Conservation (phyloP, 768 basidiomycete species). For the Pulveroboletus ravenelii region DNA sequence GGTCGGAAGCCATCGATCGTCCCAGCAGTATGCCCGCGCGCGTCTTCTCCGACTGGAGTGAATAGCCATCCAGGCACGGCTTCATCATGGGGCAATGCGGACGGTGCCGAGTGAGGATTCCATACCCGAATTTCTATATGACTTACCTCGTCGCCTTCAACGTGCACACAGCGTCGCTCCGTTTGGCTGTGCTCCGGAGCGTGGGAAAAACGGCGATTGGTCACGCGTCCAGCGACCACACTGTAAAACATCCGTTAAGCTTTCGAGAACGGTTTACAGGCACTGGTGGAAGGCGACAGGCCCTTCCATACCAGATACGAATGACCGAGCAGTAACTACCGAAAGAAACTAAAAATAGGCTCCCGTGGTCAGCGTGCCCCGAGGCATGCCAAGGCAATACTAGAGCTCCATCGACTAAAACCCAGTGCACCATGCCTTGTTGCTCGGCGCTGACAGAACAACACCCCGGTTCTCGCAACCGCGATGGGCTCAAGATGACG, state of each 20-base stretch:
- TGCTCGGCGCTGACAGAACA: too few species aligned
- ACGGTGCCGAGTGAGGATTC: conserved; percentile 24
- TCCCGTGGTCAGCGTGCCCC: too few species aligned
- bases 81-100: not conserved
- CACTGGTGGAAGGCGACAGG: conserved; percentile 50
- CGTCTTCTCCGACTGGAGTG: conserved; percentile 9
- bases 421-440: too few species aligned
- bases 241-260: not conserved
- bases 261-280: conserved; percentile 43
- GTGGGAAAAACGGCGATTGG: conserved; percentile 24
- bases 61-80: conserved; percentile 8
- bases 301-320: too few species aligned
- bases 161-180: conserved; percentile 21
- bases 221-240: conserved; percentile 11
- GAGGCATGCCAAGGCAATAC: too few species aligned
- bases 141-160: conserved; percentile 8
- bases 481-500: too few species aligned
- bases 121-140: conserved; percentile 23
- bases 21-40: conserved; percentile 20
- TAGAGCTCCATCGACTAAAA: too few species aligned
- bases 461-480: too few species aligned
- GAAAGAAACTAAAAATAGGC: too few species aligned
- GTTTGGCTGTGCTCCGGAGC: conserved; percentile 8
- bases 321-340: too few species aligned
- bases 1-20: conserved; percentile 22